Evolutionary conservation across 495 filamentous ascomycete genomes (phyloP).

Genomic region (Xylaria acuta): DNA sequence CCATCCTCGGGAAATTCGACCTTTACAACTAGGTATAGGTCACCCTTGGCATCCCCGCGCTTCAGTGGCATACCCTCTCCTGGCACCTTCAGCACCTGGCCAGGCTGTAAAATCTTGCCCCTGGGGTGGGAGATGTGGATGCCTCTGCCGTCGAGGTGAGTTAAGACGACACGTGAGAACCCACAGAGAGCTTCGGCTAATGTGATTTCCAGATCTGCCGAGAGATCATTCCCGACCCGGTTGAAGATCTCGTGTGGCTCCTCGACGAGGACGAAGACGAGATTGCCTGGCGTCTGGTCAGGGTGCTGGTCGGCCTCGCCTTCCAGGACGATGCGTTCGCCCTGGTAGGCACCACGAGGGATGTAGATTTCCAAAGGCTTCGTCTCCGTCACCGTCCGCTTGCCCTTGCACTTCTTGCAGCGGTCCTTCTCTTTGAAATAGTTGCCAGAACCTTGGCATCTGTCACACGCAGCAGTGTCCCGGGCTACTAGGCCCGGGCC

Average conservation of each 20-base stretch:
- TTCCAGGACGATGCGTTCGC: constrained; percentile 86
- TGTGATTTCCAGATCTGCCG: constrained; percentile 77
- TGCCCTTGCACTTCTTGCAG: constrained; percentile 98
- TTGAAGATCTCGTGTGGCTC: constrained; percentile 80
- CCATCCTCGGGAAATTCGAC: constrained; percentile 87
- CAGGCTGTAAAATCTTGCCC: constrained; percentile 78
- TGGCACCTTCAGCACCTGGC: constrained; percentile 79
- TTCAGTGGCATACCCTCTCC: constrained; percentile 96
- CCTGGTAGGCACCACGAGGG: constrained; percentile 84
- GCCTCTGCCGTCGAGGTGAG: constrained; percentile 92
- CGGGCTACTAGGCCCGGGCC: constrained; percentile 83
- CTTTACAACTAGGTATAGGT: constrained; percentile 85
- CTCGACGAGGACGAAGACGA: constrained; percentile 86
- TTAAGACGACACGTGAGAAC: constrained; percentile 88
- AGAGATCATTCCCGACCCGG: constrained; percentile 82
- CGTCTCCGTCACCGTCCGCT: constrained; percentile 77
- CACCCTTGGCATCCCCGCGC: constrained; percentile 79
- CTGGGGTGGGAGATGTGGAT: constrained; percentile 78
- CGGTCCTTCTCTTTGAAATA: constrained; percentile 93
- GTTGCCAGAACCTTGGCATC: constrained; percentile 80
- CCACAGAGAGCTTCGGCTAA: constrained; percentile 85
- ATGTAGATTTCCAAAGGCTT: constrained; percentile 98
- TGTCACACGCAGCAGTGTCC: constrained; percentile 72
- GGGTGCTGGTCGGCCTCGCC: constrained; percentile 96
- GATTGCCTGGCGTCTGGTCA: constrained; percentile 88